Percentiles rank a stretch among this genome's conserved stretches.
Conservation (phyloP, 345 rosid genomes). For the Salix dunnii region DNA sequence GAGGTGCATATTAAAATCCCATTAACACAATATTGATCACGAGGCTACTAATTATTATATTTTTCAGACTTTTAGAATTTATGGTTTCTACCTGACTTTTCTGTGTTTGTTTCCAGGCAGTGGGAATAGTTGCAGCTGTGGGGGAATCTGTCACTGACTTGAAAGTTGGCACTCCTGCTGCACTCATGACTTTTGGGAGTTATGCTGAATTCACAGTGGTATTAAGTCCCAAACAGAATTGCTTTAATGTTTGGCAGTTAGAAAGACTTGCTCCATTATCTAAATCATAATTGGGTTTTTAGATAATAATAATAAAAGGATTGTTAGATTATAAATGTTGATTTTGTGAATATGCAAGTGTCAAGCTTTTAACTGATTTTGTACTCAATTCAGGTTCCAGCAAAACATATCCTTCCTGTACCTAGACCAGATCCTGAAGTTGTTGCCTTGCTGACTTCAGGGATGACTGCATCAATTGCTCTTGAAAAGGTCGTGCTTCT, state of each 20-base stretch:
- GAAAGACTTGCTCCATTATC: slow-evolving; percentile 13
- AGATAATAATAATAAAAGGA: neutral
- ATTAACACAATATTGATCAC: slow-evolving; percentile 8
- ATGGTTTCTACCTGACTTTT: neutral
- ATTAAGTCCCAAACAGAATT: slow-evolving; percentile 17
- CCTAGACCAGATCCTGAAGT: slow-evolving; percentile 95
- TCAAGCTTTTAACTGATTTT: neutral
- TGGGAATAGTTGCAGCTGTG: slow-evolving; percentile 82
- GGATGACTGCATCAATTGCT: slow-evolving; percentile 90
- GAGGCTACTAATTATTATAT: slow-evolving; percentile 5
- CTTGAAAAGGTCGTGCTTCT: slow-evolving; percentile 63
- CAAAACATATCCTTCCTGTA: slow-evolving; percentile 79
- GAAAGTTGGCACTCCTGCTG: slow-evolving; percentile 90
- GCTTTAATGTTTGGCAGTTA: neutral
- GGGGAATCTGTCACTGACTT: slow-evolving; percentile 71
- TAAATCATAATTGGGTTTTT: neutral
- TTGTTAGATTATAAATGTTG: too few relatives aligned
- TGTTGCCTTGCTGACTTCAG: slow-evolving; percentile 98
- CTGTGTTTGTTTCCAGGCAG: slow-evolving; percentile 49
- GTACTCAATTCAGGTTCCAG: slow-evolving; percentile 46
- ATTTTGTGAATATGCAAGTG: neutral
- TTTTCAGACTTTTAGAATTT: neutral
- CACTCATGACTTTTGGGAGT: slow-evolving; percentile 82
- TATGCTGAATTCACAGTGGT: slow-evolving; percentile 78
- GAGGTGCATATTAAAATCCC: slow-evolving; percentile 45